phyloP scores from a whole-genome alignment of 306 rosid species.

The Sesbania bispinosa region DNA sequence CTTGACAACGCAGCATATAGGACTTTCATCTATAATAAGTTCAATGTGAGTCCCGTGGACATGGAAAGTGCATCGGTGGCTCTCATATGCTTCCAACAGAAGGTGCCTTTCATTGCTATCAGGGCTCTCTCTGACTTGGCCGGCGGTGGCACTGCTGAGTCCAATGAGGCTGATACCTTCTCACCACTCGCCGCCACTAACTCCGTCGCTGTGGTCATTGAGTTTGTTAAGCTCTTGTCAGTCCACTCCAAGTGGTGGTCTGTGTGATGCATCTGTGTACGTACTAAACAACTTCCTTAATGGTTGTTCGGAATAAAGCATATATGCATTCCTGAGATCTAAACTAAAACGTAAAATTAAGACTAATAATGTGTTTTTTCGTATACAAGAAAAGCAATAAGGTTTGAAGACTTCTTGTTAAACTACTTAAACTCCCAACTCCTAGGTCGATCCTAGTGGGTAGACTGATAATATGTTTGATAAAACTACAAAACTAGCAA shows the following conservation, averaged over 20 bases:
- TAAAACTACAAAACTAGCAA: no score
- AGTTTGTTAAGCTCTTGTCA: conserved; percentile 44
- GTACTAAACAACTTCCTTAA: no score
- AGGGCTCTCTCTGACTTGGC: conserved; percentile 52
- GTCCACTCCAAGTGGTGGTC: background rate
- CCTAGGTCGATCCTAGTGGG: no score
- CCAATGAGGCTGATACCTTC: conserved; percentile 56
- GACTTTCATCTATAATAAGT: conserved; percentile 40
- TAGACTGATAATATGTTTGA: no score
- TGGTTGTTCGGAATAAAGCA: no score
- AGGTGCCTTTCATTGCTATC: conserved; percentile 45
- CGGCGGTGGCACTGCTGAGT: conserved; percentile 48
- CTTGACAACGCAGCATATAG: conserved; percentile 56
- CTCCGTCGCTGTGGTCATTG: conserved; percentile 40
- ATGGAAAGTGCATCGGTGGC: conserved; percentile 56
- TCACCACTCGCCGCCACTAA: conserved; percentile 44
- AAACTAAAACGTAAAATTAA: no score
- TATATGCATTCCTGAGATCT: no score
- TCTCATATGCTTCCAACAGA: conserved; percentile 46
- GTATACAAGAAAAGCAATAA: no score
- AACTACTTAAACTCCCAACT: no score
- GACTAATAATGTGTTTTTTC: no score
- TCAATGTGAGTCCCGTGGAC: conserved; percentile 48
- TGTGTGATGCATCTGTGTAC: no score
- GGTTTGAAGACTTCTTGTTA: no score